Percentiles rank a stretch among this genome's conserved stretches.
These are phyloP conservation scores for Nectriaceae sp. DNA, from an alignment of 2,329 filamentous ascomycete species.

Conservation along the genomic window DNA sequence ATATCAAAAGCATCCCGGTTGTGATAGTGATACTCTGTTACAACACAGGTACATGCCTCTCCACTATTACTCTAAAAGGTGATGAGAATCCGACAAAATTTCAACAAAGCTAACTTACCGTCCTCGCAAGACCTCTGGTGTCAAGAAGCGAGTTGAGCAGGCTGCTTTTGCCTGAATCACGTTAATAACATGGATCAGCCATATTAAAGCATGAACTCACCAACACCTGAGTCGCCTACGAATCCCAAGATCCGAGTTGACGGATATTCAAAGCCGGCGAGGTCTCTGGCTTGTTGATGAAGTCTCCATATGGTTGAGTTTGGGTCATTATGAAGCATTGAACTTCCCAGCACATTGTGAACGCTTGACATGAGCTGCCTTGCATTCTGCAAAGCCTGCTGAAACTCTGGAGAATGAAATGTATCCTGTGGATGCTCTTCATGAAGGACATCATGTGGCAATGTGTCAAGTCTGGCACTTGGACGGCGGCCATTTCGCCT, in stretches of 20 bases:
- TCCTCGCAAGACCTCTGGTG: constrained; percentile 37
- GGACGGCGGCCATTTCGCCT: constrained; percentile 12
- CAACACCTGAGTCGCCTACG: constrained; percentile 50
- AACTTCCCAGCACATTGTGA: constrained; percentile 34
- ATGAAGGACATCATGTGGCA: constrained; percentile 26
- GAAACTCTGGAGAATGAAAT: constrained; percentile 39
- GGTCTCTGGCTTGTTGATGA: constrained; percentile 29
- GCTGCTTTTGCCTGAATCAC: constrained; percentile 47
- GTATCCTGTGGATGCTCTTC: constrained; percentile 37
- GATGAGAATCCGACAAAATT: not conserved
- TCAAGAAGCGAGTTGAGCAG: constrained; percentile 52
- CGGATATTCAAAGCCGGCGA: constrained; percentile 41
- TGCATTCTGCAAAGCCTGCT: constrained; percentile 35
- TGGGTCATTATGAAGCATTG: constrained; percentile 35
- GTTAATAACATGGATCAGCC: not conserved
- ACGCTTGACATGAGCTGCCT: constrained; percentile 34
- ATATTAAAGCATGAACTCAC: constrained; percentile 24
- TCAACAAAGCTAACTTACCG: constrained; percentile 36
- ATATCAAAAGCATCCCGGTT: constrained; percentile 33
- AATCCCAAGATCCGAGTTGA: constrained; percentile 46
- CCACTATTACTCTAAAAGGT: constrained; percentile 43
- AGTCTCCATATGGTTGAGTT: constrained; percentile 42
- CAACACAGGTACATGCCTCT: constrained; percentile 48
- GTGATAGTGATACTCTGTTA: constrained; percentile 48
- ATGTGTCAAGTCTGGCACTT: constrained; percentile 1